These are phyloP conservation scores for Bauhinia variegata DNA, from an alignment of 306 rosid genomes.

Conservation along the genomic window DNA sequence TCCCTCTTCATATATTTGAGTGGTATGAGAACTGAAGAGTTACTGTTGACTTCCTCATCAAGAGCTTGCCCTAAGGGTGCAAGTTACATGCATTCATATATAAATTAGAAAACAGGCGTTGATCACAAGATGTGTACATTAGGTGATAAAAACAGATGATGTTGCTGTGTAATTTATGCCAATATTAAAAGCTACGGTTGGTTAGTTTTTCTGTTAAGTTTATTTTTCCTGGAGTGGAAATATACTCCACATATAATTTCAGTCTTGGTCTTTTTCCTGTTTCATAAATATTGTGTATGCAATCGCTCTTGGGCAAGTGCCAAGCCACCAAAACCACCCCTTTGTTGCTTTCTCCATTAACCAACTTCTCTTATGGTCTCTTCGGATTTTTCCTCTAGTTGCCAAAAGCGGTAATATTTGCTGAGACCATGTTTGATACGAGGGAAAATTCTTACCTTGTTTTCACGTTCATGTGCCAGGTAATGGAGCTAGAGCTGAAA, in stretches of 20 bases:
- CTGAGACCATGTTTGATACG: not conserved
- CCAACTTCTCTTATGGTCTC: not conserved
- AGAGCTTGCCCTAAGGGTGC: not conserved
- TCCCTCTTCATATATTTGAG: too few relatives aligned
- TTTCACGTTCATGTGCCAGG: slow-evolving; percentile 47
- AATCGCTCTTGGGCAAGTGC: slow-evolving; percentile 10
- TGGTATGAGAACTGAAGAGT: not conserved
- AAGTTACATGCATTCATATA: not conserved
- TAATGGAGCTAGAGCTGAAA: slow-evolving; percentile 83
- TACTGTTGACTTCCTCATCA: slow-evolving; percentile 9
- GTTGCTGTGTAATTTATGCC: not conserved
- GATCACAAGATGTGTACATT: not conserved
- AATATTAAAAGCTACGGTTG: too few relatives aligned
- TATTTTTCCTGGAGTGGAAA: slow-evolving; percentile 14
- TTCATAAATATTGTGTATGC: not conserved
- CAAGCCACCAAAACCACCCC: slow-evolving; percentile 20
- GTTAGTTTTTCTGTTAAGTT: not conserved
- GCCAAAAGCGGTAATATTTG: slow-evolving; percentile 11
- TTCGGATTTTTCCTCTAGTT: slow-evolving; percentile 20
- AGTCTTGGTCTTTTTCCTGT: not conserved
- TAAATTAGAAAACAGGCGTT: not conserved
- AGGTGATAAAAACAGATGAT: not conserved
- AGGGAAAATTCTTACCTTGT: slow-evolving; percentile 7
- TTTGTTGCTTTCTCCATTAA: slow-evolving; percentile 4
- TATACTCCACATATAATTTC: not conserved